phyloP scores from a whole-genome alignment of 306 rosid genomes.

The Delonix regia region DNA sequence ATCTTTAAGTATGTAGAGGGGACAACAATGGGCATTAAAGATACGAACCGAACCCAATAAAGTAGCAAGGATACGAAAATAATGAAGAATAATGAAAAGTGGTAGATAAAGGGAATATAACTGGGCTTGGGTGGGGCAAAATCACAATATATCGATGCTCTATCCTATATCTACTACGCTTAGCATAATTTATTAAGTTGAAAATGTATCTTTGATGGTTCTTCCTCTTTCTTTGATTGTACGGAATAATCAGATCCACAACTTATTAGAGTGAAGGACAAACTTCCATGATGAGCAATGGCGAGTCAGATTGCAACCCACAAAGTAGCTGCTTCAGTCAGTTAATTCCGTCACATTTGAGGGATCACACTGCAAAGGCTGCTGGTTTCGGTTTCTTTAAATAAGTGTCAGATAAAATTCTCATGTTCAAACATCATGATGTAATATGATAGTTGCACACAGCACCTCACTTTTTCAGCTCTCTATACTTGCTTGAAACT shows the following conservation, averaged over 20 bases:
- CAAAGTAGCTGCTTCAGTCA: background rate
- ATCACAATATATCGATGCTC: background rate
- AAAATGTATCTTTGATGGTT: no score
- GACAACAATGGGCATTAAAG: background rate
- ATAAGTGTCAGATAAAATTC: background rate
- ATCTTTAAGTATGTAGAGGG: background rate
- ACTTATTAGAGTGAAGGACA: constrained; percentile 37
- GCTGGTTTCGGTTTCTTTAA: background rate
- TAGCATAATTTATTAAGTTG: background rate
- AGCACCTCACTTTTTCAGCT: background rate
- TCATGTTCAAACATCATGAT: background rate
- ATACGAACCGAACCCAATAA: background rate
- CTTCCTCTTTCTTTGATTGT: background rate
- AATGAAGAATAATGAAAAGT: background rate
- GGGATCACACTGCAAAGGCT: background rate
- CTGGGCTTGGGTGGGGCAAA: background rate
- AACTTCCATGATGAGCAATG: constrained; percentile 32
- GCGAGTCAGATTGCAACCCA: background rate
- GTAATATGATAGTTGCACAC: background rate
- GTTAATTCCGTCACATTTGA: background rate
- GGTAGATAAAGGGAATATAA: background rate
- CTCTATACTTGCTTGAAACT: background rate
- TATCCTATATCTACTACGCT: background rate
- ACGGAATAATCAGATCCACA: background rate
- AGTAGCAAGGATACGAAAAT: background rate